Conservation (phyloP, 805 yeast genomes). For the Candida nemodendra region DNA sequence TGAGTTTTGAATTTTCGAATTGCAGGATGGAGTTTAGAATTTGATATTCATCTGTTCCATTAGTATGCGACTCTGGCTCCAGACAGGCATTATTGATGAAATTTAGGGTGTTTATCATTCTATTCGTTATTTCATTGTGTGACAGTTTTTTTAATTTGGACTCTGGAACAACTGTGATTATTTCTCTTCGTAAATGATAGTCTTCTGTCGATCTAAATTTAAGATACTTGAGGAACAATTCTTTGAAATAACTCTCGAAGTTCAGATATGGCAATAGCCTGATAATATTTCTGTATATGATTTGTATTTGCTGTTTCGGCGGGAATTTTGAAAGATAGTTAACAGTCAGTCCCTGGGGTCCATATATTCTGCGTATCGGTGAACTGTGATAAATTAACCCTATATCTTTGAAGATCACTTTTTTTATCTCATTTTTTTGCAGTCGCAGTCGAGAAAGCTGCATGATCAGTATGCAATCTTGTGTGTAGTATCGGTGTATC, state of each 20-base stretch:
- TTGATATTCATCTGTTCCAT: slow-evolving; percentile 11
- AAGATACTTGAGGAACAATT: slow-evolving; percentile 8
- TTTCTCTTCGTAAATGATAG: slow-evolving; percentile 16
- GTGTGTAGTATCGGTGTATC: too few species aligned
- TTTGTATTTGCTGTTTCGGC: slow-evolving; percentile 5
- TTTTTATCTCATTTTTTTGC: too few species aligned
- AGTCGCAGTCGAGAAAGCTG: too few species aligned
- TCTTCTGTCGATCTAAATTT: slow-evolving; percentile 25
- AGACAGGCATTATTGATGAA: slow-evolving; percentile 27
- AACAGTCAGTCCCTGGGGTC: slow-evolving; percentile 20
- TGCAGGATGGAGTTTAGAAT: slow-evolving; percentile 21
- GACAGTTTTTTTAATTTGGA: slow-evolving; percentile 1
- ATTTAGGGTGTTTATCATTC: slow-evolving; percentile 25
- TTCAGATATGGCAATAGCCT: slow-evolving; percentile 16
- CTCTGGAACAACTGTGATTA: slow-evolving; percentile 2
- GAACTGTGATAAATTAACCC: slow-evolving; percentile 10
- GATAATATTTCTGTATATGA: slow-evolving; percentile 23
- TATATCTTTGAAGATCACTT: neutral
- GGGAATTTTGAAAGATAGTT: slow-evolving; percentile 11
- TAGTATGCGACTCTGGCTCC: slow-evolving; percentile 1
- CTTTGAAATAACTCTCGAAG: slow-evolving; percentile 6
- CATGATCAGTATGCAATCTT: too few species aligned
- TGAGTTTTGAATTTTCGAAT: slow-evolving; percentile 22
- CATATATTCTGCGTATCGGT: slow-evolving; percentile 21
- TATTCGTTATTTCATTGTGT: slow-evolving; percentile 10